These are phyloP conservation scores for Naematelia encephala DNA, from an alignment of 768 basidiomycete species.

Conservation along the genomic window DNA sequence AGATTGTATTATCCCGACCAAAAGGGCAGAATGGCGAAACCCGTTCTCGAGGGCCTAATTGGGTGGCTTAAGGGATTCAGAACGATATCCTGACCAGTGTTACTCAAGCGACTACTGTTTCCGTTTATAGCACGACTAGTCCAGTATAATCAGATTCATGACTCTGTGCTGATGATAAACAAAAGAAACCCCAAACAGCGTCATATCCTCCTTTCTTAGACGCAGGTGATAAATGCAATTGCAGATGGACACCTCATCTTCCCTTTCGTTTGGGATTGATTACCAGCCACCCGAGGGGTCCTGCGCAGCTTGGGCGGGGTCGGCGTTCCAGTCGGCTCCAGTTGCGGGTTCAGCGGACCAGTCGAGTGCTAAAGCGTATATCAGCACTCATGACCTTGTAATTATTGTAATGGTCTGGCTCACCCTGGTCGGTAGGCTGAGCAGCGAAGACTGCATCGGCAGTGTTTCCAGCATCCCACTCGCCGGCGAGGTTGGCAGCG, in stretches of 20 bases:
- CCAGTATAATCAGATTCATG: not conserved
- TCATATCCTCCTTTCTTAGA: not conserved
- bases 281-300: slow-evolving; percentile 38
- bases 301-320: slow-evolving; percentile 56
- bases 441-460: slow-evolving; percentile 72
- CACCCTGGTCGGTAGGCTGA: slow-evolving; percentile 54
- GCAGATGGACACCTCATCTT: not conserved
- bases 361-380: slow-evolving; percentile 60
- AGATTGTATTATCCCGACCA: no score
- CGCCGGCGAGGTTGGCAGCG: slow-evolving; percentile 40
- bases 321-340: slow-evolving; percentile 79
- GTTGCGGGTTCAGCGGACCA: slow-evolving; percentile 70
- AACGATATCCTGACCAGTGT: not conserved
- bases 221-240: not conserved
- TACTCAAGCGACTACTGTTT: no score
- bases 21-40: no score
- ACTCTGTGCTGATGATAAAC: not conserved
- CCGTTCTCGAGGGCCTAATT: no score
- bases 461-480: slow-evolving; percentile 60
- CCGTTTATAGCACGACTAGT: no score
- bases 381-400: no score
- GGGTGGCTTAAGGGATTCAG: not conserved
- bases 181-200: not conserved
- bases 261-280: no score
- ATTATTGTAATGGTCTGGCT: slow-evolving; percentile 31